Evolutionary conservation across 2,329 filamentous ascomycete genomes (phyloP).

Genomic region (Penicillium rolfsii): DNA sequence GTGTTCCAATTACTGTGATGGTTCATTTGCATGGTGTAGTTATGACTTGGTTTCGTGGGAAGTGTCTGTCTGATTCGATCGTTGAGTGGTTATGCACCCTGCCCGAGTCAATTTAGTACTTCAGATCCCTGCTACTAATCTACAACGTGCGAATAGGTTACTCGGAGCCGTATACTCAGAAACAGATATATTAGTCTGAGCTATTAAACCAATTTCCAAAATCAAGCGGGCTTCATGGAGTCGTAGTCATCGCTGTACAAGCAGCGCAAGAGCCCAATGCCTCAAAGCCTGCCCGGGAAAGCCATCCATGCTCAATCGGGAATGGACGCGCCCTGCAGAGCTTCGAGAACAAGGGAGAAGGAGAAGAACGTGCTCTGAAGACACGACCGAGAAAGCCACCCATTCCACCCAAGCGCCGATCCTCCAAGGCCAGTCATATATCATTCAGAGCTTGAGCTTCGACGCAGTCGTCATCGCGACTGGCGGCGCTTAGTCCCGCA

Average conservation of each 20-base stretch:
- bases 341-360: neutral
- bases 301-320: neutral
- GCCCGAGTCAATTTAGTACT: neutral
- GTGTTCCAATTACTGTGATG: neutral
- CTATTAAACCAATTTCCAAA: neutral
- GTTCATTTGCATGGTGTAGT: neutral
- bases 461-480: constrained; percentile 12
- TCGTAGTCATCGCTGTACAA: constrained; percentile 22
- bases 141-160: neutral
- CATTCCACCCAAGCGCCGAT: constrained; percentile 21
- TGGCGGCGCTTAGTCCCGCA: constrained; percentile 41
- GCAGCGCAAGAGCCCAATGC: constrained; percentile 8
- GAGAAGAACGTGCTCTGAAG: constrained; percentile 10
- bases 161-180: neutral
- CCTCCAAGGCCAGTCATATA: constrained; percentile 24
- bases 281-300: neutral
- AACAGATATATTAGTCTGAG: neutral
- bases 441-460: constrained; percentile 18
- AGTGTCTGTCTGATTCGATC: neutral
- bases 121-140: neutral
- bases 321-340: neutral
- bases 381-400: constrained; percentile 15
- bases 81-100: too few species aligned
- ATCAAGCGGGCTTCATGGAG: constrained; percentile 22
- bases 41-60: neutral